Conservation (phyloP, 2,329 filamentous ascomycete genomes). For the Epichloe elymi region DNA sequence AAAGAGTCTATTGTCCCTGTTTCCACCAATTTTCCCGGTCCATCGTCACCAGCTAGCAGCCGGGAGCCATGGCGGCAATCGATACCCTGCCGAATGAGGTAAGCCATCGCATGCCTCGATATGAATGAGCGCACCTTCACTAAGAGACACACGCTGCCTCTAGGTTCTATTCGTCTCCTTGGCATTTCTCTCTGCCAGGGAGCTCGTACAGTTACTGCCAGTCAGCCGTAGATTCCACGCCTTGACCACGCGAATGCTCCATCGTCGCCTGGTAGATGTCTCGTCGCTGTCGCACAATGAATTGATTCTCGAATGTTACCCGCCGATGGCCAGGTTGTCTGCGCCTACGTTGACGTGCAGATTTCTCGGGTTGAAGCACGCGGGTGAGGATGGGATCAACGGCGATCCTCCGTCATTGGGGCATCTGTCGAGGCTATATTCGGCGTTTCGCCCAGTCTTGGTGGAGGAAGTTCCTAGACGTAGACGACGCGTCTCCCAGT, state of each 20-base stretch:
- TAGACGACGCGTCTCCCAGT: not conserved
- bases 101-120: not conserved
- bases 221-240: slow-evolving; percentile 52
- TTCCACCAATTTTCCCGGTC: not conserved
- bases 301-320: slow-evolving; percentile 67
- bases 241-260: slow-evolving; percentile 48
- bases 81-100: slow-evolving; percentile 1
- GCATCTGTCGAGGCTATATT: slow-evolving; percentile 48
- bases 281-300: slow-evolving; percentile 29
- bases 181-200: slow-evolving; percentile 30
- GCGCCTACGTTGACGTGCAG: slow-evolving; percentile 56
- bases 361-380: slow-evolving; percentile 43
- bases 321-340: slow-evolving; percentile 53
- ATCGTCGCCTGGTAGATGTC: slow-evolving; percentile 42
- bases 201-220: slow-evolving; percentile 42
- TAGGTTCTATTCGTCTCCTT: slow-evolving; percentile 15
- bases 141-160: not conserved
- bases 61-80: not conserved
- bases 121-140: too few species aligned
- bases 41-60: not conserved
- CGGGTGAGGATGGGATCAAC: slow-evolving; percentile 5
- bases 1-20: too few species aligned
- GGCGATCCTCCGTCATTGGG: slow-evolving; percentile 12
- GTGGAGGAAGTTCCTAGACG: slow-evolving; percentile 30
- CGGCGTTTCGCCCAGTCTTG: slow-evolving; percentile 53